Conservation (phyloP, 1,284 basidiomycete species). For the Ceratobasidium sp. region DNA sequence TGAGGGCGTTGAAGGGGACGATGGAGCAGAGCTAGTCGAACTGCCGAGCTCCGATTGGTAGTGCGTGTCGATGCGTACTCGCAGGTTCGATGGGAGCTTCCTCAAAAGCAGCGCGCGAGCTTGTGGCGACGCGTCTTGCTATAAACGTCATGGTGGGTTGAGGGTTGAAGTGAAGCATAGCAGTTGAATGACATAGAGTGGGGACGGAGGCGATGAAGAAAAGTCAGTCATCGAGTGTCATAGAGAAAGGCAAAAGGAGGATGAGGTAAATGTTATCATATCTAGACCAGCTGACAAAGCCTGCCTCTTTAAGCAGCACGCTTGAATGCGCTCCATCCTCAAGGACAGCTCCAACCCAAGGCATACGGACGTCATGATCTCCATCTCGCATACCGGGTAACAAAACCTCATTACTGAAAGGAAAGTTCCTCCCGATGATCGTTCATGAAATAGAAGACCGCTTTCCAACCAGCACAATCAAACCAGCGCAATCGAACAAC, state of each 20-base stretch:
- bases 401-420: constrained; percentile 9
- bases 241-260: background rate
- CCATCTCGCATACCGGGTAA: background rate
- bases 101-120: constrained; percentile 79
- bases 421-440: too few species aligned
- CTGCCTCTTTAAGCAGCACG: too few species aligned
- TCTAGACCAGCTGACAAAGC: background rate
- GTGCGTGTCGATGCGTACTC: constrained; percentile 68
- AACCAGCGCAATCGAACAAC: too few species aligned
- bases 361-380: constrained; percentile 13
- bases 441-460: too few species aligned
- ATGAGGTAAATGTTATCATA: constrained; percentile 33
- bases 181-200: background rate
- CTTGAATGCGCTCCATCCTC: background rate
- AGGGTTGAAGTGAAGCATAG: background rate
- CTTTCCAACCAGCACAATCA: too few species aligned
- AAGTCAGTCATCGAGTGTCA: constrained; percentile 27
- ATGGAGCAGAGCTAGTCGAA: constrained; percentile 55
- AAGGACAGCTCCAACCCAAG: background rate
- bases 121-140: constrained; percentile 76
- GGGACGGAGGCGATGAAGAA: background rate
- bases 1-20: constrained; percentile 49
- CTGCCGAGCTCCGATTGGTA: constrained; percentile 56
- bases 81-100: constrained; percentile 80
- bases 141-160: constrained; percentile 44